Conservation (phyloP, 176 grass and related monocot genomes). For the Rhynchospora breviuscula region DNA sequence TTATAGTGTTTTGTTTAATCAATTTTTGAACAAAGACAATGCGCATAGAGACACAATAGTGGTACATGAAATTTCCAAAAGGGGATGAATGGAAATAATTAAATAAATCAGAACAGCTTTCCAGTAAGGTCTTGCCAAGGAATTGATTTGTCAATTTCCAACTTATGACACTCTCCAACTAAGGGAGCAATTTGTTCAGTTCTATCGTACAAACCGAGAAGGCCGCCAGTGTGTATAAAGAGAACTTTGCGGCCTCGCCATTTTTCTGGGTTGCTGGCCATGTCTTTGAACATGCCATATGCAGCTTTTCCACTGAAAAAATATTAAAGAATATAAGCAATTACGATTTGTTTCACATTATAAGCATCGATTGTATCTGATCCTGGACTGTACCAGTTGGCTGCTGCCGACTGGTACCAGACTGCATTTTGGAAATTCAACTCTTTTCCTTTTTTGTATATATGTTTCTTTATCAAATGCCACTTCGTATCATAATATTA, state of each 20-base stretch:
- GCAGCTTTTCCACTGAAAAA: slow-evolving; percentile 56
- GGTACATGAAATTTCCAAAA: not conserved
- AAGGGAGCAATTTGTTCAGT: slow-evolving; percentile 51
- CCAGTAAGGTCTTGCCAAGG: slow-evolving; percentile 49
- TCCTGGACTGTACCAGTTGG: not conserved
- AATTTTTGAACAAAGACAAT: not conserved
- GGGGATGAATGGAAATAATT: not conserved
- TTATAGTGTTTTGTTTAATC: not conserved
- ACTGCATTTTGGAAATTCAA: not conserved
- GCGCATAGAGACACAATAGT: not conserved
- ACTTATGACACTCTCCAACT: slow-evolving; percentile 47
- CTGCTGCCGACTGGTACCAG: not conserved
- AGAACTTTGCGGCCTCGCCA: slow-evolving; percentile 62
- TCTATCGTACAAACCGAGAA: slow-evolving; percentile 78
- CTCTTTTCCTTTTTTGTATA: not conserved
- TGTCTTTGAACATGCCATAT: slow-evolving; percentile 65
- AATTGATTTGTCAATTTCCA: slow-evolving; percentile 60
- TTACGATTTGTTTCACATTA: too few species aligned
- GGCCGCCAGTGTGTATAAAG: slow-evolving; percentile 72
- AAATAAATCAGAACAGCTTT: slow-evolving; percentile 67
- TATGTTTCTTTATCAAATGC: not conserved
- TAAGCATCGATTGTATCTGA: too few species aligned
- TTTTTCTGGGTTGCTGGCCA: slow-evolving; percentile 52
- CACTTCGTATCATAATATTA: too few species aligned
- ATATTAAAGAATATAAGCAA: not conserved